phyloP scores from a whole-genome alignment of 2,329 filamentous ascomycete genomes.

The Rutstroemia sp. region DNA sequence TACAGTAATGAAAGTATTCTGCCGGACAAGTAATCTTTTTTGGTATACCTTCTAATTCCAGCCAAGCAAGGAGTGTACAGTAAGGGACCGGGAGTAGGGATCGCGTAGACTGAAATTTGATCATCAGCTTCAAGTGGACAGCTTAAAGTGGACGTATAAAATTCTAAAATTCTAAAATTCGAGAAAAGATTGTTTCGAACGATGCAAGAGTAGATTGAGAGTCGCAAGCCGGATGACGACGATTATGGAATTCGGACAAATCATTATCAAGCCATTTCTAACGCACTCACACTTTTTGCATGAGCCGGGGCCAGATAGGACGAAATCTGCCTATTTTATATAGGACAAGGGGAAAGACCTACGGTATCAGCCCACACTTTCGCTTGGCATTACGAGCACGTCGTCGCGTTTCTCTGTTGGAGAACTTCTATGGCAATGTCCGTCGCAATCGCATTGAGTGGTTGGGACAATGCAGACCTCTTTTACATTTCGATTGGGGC shows the following conservation, averaged over 20 bases:
- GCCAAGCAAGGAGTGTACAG: neutral
- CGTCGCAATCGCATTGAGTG: no score
- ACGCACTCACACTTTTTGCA: neutral
- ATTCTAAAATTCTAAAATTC: neutral
- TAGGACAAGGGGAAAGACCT: neutral
- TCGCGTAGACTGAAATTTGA: neutral
- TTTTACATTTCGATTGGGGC: no score
- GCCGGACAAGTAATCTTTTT: neutral
- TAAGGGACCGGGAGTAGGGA: neutral
- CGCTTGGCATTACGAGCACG: neutral
- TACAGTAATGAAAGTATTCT: neutral
- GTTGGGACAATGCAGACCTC: no score
- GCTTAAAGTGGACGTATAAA: conserved; percentile 2
- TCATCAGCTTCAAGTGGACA: neutral
- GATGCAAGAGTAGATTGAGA: neutral
- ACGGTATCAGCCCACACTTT: neutral
- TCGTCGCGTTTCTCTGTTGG: no score
- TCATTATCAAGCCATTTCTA: neutral
- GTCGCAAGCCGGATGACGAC: neutral
- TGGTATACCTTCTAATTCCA: conserved; percentile 11
- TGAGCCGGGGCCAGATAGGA: neutral
- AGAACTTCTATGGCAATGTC: no score
- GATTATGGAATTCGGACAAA: neutral
- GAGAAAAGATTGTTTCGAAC: neutral
- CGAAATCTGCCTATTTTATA: no score